These are phyloP conservation scores for Scheffersomyces cryptocercus DNA, from an alignment of 1,139 yeast genomes.

Conservation along the genomic window DNA sequence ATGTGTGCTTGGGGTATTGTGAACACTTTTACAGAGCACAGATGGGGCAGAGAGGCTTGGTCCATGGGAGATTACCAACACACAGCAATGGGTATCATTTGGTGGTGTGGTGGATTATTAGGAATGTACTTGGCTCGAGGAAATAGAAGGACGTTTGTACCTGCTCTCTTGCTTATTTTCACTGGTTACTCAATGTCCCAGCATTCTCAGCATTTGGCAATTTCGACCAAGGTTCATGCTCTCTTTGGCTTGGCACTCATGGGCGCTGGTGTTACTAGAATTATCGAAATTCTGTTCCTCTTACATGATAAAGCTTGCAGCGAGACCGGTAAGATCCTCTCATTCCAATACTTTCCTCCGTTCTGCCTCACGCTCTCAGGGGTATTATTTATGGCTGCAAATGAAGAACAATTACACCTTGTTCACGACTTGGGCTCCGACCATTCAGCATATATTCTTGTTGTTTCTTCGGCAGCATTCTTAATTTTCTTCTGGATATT, in stretches of 20 bases:
- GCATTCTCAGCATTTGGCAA: conserved; percentile 71
- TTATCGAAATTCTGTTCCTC: conserved; percentile 75
- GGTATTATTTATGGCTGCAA: conserved; percentile 84
- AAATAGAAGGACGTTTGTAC: conserved; percentile 71
- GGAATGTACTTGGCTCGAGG: conserved; percentile 75
- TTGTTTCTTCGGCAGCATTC: conserved; percentile 75
- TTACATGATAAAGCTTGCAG: conserved; percentile 54
- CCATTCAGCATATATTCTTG: conserved; percentile 78
- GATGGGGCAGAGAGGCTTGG: conserved; percentile 92
- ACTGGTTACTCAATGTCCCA: conserved; percentile 96
- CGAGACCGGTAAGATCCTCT: conserved; percentile 49
- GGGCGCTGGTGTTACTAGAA: conserved; percentile 72
- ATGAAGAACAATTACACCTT: conserved; percentile 77
- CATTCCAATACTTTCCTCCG: conserved; percentile 86
- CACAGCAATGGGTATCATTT: conserved; percentile 91
- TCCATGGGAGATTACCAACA: conserved; percentile 90
- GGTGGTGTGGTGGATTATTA: conserved; percentile 93
- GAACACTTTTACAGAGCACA: conserved; percentile 91
- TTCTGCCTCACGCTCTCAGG: conserved; percentile 79
- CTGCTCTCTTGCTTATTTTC: conserved; percentile 75
- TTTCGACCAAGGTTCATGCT: conserved; percentile 84
- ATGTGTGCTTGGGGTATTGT: conserved; percentile 91
- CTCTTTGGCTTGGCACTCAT: conserved; percentile 82
- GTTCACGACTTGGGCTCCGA: conserved; percentile 78
- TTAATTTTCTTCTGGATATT: conserved; percentile 68